Evolutionary conservation across 495 filamentous ascomycete genomes (phyloP).

Genomic region (Tuber borchii): DNA sequence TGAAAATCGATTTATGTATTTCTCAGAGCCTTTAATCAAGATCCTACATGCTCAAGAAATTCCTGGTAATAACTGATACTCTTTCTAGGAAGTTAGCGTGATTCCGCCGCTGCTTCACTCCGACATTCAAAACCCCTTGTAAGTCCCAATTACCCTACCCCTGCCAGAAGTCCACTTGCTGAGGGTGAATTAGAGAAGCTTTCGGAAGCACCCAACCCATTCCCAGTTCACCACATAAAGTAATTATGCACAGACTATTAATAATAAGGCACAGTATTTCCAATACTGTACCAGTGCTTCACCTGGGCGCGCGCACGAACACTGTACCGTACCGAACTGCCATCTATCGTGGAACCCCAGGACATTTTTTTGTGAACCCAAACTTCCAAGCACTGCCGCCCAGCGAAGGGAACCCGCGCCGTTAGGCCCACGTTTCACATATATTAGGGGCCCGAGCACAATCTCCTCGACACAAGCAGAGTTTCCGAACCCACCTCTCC

Average conservation of each 20-base stretch:
- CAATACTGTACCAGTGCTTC: background rate
- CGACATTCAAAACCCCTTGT: too few species aligned
- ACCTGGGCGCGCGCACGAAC: too few species aligned
- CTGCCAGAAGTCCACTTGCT: background rate
- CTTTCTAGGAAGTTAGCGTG: too few species aligned
- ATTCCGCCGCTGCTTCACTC: too few species aligned
- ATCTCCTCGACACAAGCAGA: background rate
- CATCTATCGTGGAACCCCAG: background rate
- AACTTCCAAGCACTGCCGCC: background rate
- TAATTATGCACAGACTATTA: background rate
- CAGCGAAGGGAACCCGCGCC: background rate
- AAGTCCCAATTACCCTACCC: too few species aligned
- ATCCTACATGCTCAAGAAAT: too few species aligned
- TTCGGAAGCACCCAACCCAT: background rate
- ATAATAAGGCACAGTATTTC: background rate
- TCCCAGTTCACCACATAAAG: background rate
- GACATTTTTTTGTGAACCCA: background rate
- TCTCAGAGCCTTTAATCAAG: too few species aligned
- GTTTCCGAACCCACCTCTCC: background rate
- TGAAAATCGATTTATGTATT: too few species aligned
- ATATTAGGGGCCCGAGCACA: background rate
- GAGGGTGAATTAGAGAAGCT: background rate
- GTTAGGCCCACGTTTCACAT: constrained; percentile 2
- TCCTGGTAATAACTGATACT: too few species aligned
- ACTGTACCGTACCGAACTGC: background rate